Evolutionary conservation across 1,284 basidiomycete genomes (phyloP), one percentile per base, ranked within the genome.

Genomic region (Taiwanofungus camphoratus): DNA sequence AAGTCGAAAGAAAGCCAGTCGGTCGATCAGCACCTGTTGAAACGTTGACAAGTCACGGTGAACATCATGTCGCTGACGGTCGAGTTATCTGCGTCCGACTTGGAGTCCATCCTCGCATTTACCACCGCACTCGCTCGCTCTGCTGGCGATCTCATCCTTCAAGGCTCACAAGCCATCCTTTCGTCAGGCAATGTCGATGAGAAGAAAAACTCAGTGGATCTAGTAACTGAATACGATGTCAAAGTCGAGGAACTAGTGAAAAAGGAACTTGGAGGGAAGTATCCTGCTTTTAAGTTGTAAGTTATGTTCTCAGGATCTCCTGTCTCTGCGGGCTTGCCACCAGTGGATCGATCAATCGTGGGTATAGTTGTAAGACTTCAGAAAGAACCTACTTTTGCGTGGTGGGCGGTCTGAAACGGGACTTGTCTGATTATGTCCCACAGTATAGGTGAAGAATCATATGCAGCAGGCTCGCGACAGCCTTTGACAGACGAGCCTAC

Each of bases 171-270:
- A 37, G 82, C 79, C 21, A 88, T 89, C 55, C 77, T 74, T 5
- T 62, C 71, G 21, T 69, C 73, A 4, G 58, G 59, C 8, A 72
- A 74, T 53, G 71, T 90, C 41, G 79, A 79, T 53, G 83, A 90
- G 71, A 95, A 94, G 76, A 86, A 87, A 64, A 94, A 94, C 61
- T 82, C 88, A 7, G 90, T 92, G 13, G 92, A 94, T 65, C 73
- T 97, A 29, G 95, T 98, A n/a, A 98, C 95, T 0, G 89, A 97
- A 67, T 96, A 92, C 57, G 94, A 99, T 65, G 88, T 96, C 48
- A 82, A 76, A 29, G 92, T 96, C 11, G 94, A 98, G 63, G 82
- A 88, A 52, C 73, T 94, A 43, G 87, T 97, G 36, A 82, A 81
- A 61, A 60, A 73, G 41, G 76, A 82, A 60, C 81, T 97, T 48